phyloP scores from a whole-genome alignment of 202 grass and related monocot species.

The Schoenoplectus tabernaemontani region DNA sequence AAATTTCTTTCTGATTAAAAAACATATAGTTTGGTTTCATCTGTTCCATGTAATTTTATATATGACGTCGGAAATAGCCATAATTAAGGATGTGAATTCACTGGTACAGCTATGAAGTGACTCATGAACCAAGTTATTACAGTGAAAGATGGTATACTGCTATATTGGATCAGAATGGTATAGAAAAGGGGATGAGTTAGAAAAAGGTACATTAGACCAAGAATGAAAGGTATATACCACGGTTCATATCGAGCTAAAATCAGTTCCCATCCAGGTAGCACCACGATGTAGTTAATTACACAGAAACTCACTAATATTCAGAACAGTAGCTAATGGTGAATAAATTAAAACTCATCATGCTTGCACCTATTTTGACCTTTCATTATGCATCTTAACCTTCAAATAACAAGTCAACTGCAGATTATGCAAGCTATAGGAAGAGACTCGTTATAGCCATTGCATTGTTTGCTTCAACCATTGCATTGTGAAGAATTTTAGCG shows the following conservation, averaged over 20 bases:
- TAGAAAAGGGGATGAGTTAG: no score
- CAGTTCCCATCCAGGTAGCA: no score
- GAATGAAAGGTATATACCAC: no score
- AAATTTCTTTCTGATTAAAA: neutral
- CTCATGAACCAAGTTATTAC: neutral
- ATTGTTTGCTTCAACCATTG: slow-evolving; percentile 7
- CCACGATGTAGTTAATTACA: no score
- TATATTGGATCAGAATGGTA: neutral
- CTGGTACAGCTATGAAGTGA: neutral
- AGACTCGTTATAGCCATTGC: neutral
- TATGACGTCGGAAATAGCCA: no score
- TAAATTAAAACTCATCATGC: neutral
- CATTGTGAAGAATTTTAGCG: slow-evolving; percentile 9
- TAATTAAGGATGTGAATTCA: neutral
- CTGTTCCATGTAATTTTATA: neutral
- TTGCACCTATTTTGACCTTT: neutral
- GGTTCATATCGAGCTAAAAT: no score
- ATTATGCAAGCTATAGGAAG: neutral
- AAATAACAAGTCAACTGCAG: slow-evolving; percentile 1
- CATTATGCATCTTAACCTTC: slow-evolving; percentile 1
- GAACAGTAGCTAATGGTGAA: neutral
- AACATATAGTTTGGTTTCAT: neutral
- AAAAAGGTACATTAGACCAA: no score
- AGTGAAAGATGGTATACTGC: neutral
- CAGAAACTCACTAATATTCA: neutral